Evolutionary conservation across 2,329 filamentous ascomycete species (phyloP), one percentile per base, ranked within the genome.

Genomic region (Aspergillus tubingensis): DNA sequence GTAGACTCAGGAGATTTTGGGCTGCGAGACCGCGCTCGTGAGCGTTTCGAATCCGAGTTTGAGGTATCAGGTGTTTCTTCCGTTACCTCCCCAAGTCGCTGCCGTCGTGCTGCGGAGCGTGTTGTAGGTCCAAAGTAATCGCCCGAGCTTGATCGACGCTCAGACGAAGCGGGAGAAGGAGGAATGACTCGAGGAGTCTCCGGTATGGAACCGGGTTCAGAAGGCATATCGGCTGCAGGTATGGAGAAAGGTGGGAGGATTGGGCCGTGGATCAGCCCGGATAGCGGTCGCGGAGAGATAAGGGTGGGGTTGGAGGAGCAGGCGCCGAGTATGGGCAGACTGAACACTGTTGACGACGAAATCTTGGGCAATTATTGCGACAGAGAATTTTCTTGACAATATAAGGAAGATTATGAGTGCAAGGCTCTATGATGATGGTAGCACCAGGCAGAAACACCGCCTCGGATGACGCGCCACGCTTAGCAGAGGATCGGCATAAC

Each of bases 101-200:
- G 87, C 59, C 74, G 75, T 62, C 77, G 73, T 56, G 88, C 84
- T 56, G 87, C 88, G 36, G 92, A 94, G 69, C 92, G 87, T 63
- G 92, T 96, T 62, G 88, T 83, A 5, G 91, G 91, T 8, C 87
- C 90, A 65, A 86, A 87, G 76, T 96, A 88, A 72, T 88, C 84
- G 66, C 82, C 82, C 44, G 72, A 72, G 60, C 79, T 77, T 21
- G 68, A 72, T 72, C 76, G 59, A n/a, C 54, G 65, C 44, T 82
- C 79, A 63, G 81, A 82, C 1, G 87, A 87, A 2, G 90, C 89
- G 43, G 93, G 92, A 58, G 92, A 95, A 43, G 93, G 92, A 11
- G 92, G 96, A 68, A 95, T 96, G 68, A 97, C 91, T 72, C 92
- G 89, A 70, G 92, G 92, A 59, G 90, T 95, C 59, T 85, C 85